These are phyloP conservation scores for Scedosporium dehoogii DNA, from an alignment of 2,329 filamentous ascomycete species.

Conservation along the genomic window DNA sequence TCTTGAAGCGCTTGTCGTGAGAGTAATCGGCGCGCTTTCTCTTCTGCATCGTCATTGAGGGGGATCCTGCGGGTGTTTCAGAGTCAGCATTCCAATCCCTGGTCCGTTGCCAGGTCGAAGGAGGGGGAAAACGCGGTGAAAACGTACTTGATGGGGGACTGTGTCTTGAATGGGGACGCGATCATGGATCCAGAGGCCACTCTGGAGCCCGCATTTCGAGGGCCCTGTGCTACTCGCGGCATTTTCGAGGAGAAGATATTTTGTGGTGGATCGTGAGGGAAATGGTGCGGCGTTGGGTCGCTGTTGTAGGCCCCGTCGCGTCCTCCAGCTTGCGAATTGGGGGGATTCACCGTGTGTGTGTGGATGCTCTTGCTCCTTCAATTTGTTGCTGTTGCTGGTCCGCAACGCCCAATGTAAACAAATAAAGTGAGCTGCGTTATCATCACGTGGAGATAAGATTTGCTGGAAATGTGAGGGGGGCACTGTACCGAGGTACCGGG, in stretches of 20 bases:
- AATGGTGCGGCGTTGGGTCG: neutral
- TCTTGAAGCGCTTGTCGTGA: slow-evolving; percentile 83
- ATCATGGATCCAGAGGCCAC: slow-evolving; percentile 35
- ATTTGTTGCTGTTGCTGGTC: neutral
- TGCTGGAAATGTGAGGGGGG: no score
- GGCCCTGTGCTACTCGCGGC: slow-evolving; percentile 48
- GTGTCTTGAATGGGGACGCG: slow-evolving; percentile 40
- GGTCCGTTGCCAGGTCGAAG: slow-evolving; percentile 11
- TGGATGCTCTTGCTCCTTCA: slow-evolving; percentile 1
- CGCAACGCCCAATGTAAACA: slow-evolving; percentile 4
- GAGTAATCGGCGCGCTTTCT: slow-evolving; percentile 81
- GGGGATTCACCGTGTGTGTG: neutral
- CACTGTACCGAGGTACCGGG: no score
- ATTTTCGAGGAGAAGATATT: slow-evolving; percentile 24
- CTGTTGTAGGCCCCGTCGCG: neutral
- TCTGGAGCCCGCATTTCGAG: slow-evolving; percentile 38
- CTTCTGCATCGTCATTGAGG: slow-evolving; percentile 87
- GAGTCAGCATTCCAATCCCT: neutral
- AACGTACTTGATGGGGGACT: slow-evolving; percentile 45
- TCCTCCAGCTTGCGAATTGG: neutral
- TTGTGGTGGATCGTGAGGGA: neutral
- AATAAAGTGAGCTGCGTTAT: slow-evolving; percentile 4
- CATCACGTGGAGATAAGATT: slow-evolving; percentile 3
- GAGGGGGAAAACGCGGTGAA: slow-evolving; percentile 4
- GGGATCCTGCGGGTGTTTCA: slow-evolving; percentile 56